These are phyloP conservation scores for Physaria fendleri DNA, from an alignment of 345 rosid genomes.

Conservation along the genomic window DNA sequence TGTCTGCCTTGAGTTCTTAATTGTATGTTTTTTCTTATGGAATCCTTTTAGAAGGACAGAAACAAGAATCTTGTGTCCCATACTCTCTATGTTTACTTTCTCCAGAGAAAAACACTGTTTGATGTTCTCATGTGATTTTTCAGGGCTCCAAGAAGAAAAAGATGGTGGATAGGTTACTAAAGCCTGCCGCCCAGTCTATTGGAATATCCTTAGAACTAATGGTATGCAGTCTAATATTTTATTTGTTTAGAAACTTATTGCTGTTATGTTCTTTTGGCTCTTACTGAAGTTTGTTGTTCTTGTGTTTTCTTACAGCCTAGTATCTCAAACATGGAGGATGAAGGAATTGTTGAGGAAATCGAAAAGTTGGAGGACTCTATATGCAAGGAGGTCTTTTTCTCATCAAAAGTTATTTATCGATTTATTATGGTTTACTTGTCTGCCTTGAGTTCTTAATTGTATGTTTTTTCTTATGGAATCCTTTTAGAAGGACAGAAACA, in stretches of 20 bases:
- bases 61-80: slow-evolving; percentile 4
- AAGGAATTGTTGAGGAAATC: slow-evolving; percentile 50
- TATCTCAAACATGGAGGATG: slow-evolving; percentile 45
- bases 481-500: neutral
- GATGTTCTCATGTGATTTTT: slow-evolving; percentile 17
- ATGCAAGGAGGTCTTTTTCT: slow-evolving; percentile 50
- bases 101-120: neutral
- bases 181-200: slow-evolving; percentile 54
- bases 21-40: neutral
- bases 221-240: slow-evolving; percentile 36
- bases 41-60: neutral
- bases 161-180: slow-evolving; percentile 50
- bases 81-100: slow-evolving; percentile 15
- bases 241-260: neutral
- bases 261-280: slow-evolving; percentile 4
- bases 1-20: neutral
- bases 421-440: neutral
- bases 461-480: neutral
- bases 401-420: neutral
- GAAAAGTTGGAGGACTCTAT: slow-evolving; percentile 51
- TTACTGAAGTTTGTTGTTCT: slow-evolving; percentile 1
- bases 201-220: slow-evolving; percentile 62
- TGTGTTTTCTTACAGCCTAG: slow-evolving; percentile 45
- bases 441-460: neutral
- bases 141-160: slow-evolving; percentile 67